Conservation (phyloP, 163 green algal species). For the Volvox carteri region DNA sequence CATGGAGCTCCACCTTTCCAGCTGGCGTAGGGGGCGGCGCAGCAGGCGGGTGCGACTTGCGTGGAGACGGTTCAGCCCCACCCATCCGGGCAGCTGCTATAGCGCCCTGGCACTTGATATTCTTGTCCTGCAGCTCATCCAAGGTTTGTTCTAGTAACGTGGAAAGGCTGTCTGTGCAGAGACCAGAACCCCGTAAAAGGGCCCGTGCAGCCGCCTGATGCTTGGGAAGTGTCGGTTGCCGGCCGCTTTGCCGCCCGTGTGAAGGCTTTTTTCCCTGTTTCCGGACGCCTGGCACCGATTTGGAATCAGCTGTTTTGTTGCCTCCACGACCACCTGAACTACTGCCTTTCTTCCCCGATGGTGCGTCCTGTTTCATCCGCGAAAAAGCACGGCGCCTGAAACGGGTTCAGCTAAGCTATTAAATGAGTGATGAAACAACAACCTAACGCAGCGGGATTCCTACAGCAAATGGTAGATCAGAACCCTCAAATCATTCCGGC, state of each 20-base stretch:
- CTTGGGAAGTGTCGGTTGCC: slow-evolving; percentile 3
- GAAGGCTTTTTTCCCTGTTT: slow-evolving; percentile 12
- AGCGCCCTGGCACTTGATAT: slow-evolving; percentile 3
- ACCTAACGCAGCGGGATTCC: too few species aligned
- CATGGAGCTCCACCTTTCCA: background rate
- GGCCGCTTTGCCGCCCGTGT: background rate
- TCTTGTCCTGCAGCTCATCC: slow-evolving; percentile 24
- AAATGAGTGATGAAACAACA: too few species aligned
- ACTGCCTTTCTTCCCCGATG: background rate
- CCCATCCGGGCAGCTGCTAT: background rate
- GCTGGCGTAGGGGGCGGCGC: slow-evolving; percentile 24
- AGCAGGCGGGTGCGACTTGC: background rate
- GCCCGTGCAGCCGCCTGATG: slow-evolving; percentile 28
- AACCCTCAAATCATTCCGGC: background rate
- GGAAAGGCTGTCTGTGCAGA: background rate
- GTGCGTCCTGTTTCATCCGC: slow-evolving; percentile 26
- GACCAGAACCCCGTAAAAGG: background rate
- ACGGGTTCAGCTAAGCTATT: too few species aligned
- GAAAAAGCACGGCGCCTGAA: too few species aligned
- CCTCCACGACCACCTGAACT: slow-evolving; percentile 1
- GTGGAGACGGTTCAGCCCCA: background rate
- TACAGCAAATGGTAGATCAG: too few species aligned
- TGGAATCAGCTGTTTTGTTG: background rate
- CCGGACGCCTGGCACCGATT: background rate
- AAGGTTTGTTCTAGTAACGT: slow-evolving; percentile 12